These are phyloP conservation scores for Bassia scoparia DNA, from an alignment of 148 eudicot species.

Conservation along the genomic window DNA sequence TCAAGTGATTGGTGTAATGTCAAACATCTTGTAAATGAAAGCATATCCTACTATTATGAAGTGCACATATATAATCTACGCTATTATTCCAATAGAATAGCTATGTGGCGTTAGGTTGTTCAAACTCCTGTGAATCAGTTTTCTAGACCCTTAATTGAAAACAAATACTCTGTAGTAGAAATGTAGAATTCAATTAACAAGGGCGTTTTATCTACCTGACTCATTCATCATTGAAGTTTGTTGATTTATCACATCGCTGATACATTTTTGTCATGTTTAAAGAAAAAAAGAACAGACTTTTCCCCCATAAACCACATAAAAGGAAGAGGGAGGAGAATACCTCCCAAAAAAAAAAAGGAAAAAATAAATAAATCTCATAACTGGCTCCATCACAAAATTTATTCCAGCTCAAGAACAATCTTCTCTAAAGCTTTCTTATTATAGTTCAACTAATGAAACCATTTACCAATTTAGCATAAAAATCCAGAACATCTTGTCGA, in stretches of 20 bases:
- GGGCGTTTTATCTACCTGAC: background rate
- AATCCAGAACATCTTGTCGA: conserved; percentile 64
- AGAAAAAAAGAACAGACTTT: background rate
- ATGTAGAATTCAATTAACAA: background rate
- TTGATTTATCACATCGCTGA: background rate
- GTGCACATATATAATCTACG: too few relatives aligned
- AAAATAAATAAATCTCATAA: background rate
- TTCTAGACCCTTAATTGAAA: background rate
- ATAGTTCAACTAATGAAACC: background rate
- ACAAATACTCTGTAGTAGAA: too few relatives aligned
- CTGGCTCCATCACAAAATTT: background rate
- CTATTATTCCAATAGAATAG: too few relatives aligned
- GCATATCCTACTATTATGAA: too few relatives aligned
- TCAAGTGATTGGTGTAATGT: background rate
- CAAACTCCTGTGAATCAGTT: too few relatives aligned
- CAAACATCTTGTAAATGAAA: too few relatives aligned
- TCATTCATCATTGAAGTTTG: background rate
- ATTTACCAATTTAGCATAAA: conserved; percentile 59
- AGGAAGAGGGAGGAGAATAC: background rate
- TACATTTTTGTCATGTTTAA: background rate
- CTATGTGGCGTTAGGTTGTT: background rate
- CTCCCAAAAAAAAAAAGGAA: too few relatives aligned
- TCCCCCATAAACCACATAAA: background rate
- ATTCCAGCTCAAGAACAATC: background rate
- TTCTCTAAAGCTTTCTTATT: background rate